Evolutionary conservation across 495 filamentous ascomycete genomes (phyloP).

Genomic region (Evansstolkia leycettana): DNA sequence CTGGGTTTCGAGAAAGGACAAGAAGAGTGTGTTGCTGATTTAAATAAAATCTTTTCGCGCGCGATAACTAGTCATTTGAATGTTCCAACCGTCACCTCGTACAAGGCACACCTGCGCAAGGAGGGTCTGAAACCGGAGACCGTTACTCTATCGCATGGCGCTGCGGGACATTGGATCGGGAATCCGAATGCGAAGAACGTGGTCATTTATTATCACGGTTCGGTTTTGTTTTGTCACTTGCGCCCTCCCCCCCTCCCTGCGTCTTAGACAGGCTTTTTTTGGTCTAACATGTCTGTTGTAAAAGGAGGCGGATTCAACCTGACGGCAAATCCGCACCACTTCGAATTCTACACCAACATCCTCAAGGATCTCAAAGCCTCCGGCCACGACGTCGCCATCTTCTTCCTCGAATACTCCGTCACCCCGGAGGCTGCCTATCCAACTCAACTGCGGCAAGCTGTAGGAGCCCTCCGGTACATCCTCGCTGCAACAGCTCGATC

Average conservation of each 20-base stretch:
- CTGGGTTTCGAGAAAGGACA: too few species aligned
- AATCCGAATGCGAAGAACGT: constrained; percentile 41
- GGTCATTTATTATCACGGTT: constrained; percentile 49
- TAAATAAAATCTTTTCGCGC: background rate
- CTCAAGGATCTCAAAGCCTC: constrained; percentile 26
- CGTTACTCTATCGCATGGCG: constrained; percentile 35
- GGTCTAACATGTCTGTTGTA: too few species aligned
- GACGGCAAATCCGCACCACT: constrained; percentile 26
- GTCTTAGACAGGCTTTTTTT: too few species aligned
- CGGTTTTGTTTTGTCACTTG: constrained; percentile 1
- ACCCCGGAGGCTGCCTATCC: constrained; percentile 43
- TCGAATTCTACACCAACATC: constrained; percentile 34
- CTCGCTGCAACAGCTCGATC: constrained; percentile 23
- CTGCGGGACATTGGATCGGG: constrained; percentile 48
- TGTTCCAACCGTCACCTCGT: constrained; percentile 29
- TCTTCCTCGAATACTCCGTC: constrained; percentile 44
- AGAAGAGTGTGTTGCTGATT: too few species aligned
- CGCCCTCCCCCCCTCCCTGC: background rate
- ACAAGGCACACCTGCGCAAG: constrained; percentile 31
- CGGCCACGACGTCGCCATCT: constrained; percentile 35
- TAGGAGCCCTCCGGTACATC: constrained; percentile 40
- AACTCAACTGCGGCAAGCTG: constrained; percentile 43
- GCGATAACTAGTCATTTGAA: constrained; percentile 15
- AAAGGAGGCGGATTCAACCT: constrained; percentile 48
- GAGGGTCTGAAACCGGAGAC: constrained; percentile 33